Evolutionary conservation across 306 rosid genomes (phyloP), one percentile per base, ranked within the genome.

Genomic region (Hippophae gyantsensis): DNA sequence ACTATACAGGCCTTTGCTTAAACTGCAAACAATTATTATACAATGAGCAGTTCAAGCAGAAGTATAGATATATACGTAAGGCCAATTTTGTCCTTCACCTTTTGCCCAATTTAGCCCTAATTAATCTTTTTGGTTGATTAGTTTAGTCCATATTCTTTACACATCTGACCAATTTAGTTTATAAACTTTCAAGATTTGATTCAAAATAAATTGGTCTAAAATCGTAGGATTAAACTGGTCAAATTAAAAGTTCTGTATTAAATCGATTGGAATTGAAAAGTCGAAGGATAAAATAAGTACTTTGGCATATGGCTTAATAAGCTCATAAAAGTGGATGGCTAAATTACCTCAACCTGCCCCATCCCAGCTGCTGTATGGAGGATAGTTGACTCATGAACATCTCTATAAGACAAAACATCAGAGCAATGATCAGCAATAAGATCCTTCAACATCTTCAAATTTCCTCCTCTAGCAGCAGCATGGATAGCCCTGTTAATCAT

Each of bases 401-500:
- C 99, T 69, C 96, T 82, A 48, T 64, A 88, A 71, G 76, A 84
- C 93, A 88, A 82, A 70, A 86, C 72, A 76, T 92, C 84, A 40
- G 78, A 67, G 48, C 86, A 82, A 73, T 32, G 38, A 32, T 88
- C 61, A 1, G 68, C 71, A 65, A 92, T 86, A 73, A 88, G 90
- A 64, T 82, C 93, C 80, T 83, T 71, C 72, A 92, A 60, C 59
- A 88, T 69, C 74, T 60, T 73, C 59, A 85, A 68, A 52, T 92
- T 92, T 38, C 99, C 96, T 52, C 96, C 99, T 72, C 99, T 85
- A 43, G 96, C 87, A 43, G 96, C 95, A 51, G 99, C 95, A 78
- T 92, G 95, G 64, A 86, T 82, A 48, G 88, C 96, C 70, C 99
- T 78, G 57, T 86, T 92, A 26, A 77, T 71, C 96, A 92, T 86